Conservation (phyloP, 2,329 filamentous ascomycete species). For the Fusarium musae region DNA sequence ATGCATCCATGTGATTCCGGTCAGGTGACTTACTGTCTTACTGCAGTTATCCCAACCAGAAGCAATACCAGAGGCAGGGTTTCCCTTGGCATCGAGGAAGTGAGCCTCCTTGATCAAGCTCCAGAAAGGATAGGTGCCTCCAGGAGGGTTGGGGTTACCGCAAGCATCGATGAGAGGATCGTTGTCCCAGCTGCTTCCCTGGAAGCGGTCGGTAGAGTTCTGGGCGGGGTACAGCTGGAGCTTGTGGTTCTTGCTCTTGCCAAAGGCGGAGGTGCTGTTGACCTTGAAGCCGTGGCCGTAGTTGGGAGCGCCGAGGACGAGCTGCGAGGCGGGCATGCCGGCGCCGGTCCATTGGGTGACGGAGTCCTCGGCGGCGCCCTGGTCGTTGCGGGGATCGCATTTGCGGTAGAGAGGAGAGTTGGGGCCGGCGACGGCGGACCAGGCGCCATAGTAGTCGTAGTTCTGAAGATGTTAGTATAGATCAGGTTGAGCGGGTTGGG, state of each 20-base stretch:
- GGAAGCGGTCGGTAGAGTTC: slow-evolving; percentile 36
- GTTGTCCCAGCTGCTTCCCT: slow-evolving; percentile 37
- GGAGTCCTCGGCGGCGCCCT: slow-evolving; percentile 24
- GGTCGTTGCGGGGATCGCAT: slow-evolving; percentile 33
- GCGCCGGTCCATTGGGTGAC: slow-evolving; percentile 23
- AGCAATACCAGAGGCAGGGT: slow-evolving; percentile 25
- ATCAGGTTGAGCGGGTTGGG: fast-evolving
- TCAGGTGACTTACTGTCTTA: slow-evolving; percentile 22
- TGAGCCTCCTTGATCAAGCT: slow-evolving; percentile 36
- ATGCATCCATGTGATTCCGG: fast-evolving
- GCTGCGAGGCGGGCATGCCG: slow-evolving; percentile 26
- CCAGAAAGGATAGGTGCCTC: slow-evolving; percentile 36
- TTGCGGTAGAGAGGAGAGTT: slow-evolving; percentile 18
- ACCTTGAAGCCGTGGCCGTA: slow-evolving; percentile 37
- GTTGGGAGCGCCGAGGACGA: slow-evolving; percentile 33
- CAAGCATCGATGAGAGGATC: slow-evolving; percentile 29
- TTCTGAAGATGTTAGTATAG: not conserved
- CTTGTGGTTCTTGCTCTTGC: not conserved
- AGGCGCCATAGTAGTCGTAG: slow-evolving; percentile 37
- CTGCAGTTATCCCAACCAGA: slow-evolving; percentile 33
- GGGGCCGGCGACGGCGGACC: slow-evolving; percentile 29
- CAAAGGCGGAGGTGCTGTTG: slow-evolving; percentile 22
- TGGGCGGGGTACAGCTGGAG: slow-evolving; percentile 30
- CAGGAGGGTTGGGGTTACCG: slow-evolving; percentile 26
- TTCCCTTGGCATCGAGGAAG: slow-evolving; percentile 22